Percentiles rank a stretch among this genome's conserved stretches.
These are phyloP conservation scores for Mycena sp. DNA, from an alignment of 1,284 basidiomycete species.

Conservation along the genomic window DNA sequence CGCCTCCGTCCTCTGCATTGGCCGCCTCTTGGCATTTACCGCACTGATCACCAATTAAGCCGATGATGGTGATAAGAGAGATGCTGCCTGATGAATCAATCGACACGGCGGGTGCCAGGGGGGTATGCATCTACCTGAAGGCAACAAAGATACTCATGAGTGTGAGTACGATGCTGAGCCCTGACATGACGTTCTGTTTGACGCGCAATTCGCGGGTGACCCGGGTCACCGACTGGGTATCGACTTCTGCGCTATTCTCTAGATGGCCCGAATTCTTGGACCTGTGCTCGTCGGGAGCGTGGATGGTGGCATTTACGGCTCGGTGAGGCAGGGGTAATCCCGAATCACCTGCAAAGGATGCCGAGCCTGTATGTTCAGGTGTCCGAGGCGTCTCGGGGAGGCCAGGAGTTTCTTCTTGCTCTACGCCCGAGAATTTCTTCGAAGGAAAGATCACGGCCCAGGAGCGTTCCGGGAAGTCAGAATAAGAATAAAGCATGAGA, in stretches of 20 bases:
- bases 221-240: not conserved
- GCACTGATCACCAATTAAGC: slow-evolving; percentile 83
- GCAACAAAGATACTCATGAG: slow-evolving; percentile 86
- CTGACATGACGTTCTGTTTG: slow-evolving; percentile 79
- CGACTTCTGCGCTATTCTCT: not conserved
- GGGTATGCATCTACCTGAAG: slow-evolving; percentile 65
- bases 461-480: slow-evolving; percentile 66
- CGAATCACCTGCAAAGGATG: no score
- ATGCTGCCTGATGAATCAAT: slow-evolving; percentile 57
- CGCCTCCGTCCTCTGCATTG: slow-evolving; percentile 73
- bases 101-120: not conserved
- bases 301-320: not conserved
- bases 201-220: slow-evolving; percentile 47
- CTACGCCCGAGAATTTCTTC: not conserved
- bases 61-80: slow-evolving; percentile 87
- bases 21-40: slow-evolving; percentile 69
- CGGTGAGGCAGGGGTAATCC: no score
- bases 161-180: slow-evolving; percentile 83
- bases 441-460: slow-evolving; percentile 60
- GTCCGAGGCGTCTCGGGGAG: no score
- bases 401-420: not conserved
- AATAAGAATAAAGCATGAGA: slow-evolving; percentile 89
- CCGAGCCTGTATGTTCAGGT: no score
- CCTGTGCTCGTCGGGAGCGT: not conserved
- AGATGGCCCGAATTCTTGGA: no score